Evolutionary conservation across 331 rosid species (phyloP), one percentile per base, ranked within the genome.

Genomic region (Acacia pycnantha): DNA sequence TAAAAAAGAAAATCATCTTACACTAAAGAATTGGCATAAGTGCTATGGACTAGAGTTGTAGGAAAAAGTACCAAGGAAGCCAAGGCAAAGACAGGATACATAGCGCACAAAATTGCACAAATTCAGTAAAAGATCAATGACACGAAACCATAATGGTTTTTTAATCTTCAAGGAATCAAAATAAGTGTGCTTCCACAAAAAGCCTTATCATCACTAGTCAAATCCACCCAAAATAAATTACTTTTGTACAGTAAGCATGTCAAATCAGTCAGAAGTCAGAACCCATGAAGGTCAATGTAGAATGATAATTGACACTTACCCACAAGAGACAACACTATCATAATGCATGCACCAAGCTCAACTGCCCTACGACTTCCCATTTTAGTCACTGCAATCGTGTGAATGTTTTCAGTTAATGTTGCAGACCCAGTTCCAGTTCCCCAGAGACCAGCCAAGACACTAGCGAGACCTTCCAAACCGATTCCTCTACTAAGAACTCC

Each of bases 341-440:
- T 80, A 83, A 90, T 21, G 71, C 90, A 90, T 64, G 99, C 99
- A 43, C 99, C 99, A 40, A 96, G 82, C 84, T 91, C 98, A 89
- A 96, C 97, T 40, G 97, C 97, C 87, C 90, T 78, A 70, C 99
- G 99, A 88, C 99, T 96, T 88, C 99, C 99, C 98, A 96, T 94
- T 94, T 94, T 96, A 72, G 99, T 94, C 72, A 96, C 99, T 44
- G 99, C 99, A 86, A 96, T 90, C 59, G 99, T 96, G 82, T 96
- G 99, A 56, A 96, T 91, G 79, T 96, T 96, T 89, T 96, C 99
- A 31, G 99, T 94, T 82, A 96, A 85, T 78, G 98, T 94, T 44
- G 97, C 86, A 61, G 97, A 96, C 22, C 97, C 99, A 6, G 97
- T 91, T 86, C 98, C 99, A 72, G 98, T 92, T 68, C 99, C 99